A percentile compares a stretch with the other conserved stretches of the same genome.
Evolutionary conservation across 2,329 filamentous ascomycete genomes (phyloP).

Genomic region (Ilyonectria sp.): DNA sequence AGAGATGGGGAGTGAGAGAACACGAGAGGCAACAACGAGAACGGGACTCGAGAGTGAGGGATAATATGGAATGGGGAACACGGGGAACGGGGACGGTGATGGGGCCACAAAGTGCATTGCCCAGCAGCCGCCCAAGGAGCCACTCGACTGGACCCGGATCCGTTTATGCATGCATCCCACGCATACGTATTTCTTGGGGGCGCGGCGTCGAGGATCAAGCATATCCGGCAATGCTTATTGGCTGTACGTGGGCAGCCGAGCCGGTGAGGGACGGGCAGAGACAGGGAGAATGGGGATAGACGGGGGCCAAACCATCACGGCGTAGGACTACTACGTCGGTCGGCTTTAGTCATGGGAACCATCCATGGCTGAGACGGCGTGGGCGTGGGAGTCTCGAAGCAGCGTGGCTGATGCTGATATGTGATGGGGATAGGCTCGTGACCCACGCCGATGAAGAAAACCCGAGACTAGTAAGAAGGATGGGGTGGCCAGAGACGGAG

Average conservation of each 20-base stretch:
- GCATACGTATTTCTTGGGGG: conserved; percentile 39
- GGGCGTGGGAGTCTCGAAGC: conserved; percentile 35
- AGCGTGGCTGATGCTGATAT: conserved; percentile 29
- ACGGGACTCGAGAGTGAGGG: conserved; percentile 41
- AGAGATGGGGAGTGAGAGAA: conserved; percentile 15
- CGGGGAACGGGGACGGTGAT: conserved; percentile 28
- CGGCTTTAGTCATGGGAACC: conserved; percentile 47
- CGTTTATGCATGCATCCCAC: conserved; percentile 50
- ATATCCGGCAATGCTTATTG: conserved; percentile 30
- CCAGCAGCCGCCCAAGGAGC: conserved; percentile 21
- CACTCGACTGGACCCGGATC: conserved; percentile 15
- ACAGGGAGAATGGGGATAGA: conserved; percentile 9
- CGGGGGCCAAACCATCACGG: conserved; percentile 23
- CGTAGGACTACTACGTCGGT: conserved; percentile 36
- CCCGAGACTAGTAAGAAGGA: conserved; percentile 12
- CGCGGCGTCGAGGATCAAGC: conserved; percentile 23
- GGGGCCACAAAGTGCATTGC: conserved; percentile 36
- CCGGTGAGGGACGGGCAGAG: conserved; percentile 20
- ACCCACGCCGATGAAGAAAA: conserved; percentile 40
- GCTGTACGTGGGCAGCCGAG: conserved; percentile 19
- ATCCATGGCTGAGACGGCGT: conserved; percentile 33
- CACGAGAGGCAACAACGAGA: conserved; percentile 7
- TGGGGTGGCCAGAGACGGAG: conserved; percentile 10
- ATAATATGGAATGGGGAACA: conserved; percentile 41
- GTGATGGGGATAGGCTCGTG: conserved; percentile 29